phyloP scores from a whole-genome alignment of 1,139 yeast species.

The Debaryomyces sp. region DNA sequence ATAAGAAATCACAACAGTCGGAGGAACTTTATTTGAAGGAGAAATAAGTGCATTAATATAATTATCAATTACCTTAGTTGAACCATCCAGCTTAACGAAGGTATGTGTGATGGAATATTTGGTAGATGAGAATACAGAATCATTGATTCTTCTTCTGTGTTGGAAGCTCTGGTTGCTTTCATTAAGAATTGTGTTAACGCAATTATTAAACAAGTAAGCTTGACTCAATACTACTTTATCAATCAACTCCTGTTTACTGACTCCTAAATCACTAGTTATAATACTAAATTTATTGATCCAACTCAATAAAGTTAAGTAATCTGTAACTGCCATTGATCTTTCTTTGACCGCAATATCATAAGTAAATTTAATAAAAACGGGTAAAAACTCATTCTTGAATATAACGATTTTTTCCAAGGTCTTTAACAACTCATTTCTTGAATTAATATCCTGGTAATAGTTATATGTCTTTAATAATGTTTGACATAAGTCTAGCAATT shows the following conservation, averaged over 20 bases:
- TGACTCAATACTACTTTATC: slow-evolving; percentile 22
- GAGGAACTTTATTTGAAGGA: slow-evolving; percentile 6
- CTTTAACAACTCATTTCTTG: slow-evolving; percentile 43
- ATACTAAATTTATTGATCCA: slow-evolving; percentile 47
- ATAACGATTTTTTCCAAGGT: slow-evolving; percentile 38
- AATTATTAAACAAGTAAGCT: slow-evolving; percentile 23
- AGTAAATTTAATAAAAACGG: slow-evolving; percentile 40
- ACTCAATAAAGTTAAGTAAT: slow-evolving; percentile 55
- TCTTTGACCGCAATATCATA: slow-evolving; percentile 31
- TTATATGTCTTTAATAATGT: slow-evolving; percentile 47
- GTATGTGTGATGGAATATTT: slow-evolving; percentile 27
- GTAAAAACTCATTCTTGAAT: slow-evolving; percentile 33
- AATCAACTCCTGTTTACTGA: slow-evolving; percentile 13
- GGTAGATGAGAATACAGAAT: slow-evolving; percentile 43
- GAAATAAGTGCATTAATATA: slow-evolving; percentile 9
- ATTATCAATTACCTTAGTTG: slow-evolving; percentile 15
- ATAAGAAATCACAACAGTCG: slow-evolving; percentile 16
- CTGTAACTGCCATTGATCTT: slow-evolving; percentile 52
- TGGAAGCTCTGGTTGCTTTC: neutral
- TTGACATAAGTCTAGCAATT: slow-evolving; percentile 23
- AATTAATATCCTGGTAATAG: slow-evolving; percentile 53
- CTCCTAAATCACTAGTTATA: slow-evolving; percentile 23
- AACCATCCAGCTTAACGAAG: slow-evolving; percentile 14
- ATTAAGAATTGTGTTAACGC: slow-evolving; percentile 15
- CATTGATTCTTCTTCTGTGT: slow-evolving; percentile 53